Base-by-base conservation (phyloP, 495 filamentous ascomycete genomes). In the Aspergillus incahuasiensis region DNA sequence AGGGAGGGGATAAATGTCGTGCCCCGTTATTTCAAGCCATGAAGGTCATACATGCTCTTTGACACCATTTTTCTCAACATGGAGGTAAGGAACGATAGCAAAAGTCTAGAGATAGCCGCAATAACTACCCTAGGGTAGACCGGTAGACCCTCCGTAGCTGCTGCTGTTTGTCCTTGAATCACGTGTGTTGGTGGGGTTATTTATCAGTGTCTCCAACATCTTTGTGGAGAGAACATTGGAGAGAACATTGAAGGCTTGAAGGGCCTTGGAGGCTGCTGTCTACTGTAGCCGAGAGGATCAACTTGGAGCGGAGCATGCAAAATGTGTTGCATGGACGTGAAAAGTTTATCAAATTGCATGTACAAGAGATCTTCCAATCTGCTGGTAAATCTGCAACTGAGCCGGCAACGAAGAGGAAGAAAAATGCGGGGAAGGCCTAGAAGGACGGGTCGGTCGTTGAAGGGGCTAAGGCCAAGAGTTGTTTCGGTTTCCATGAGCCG, bases 131-230 rank as follows among this genome's bases (percentile, higher is more conserved):
- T n/a, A n/a, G n/a, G n/a, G n/a, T n/a, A n/a, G n/a, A n/a, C n/a
- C n/a, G n/a, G n/a, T n/a, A n/a, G n/a, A n/a, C n/a, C n/a, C n/a
- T n/a, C n/a, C n/a, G n/a, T n/a, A n/a, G n/a, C n/a, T n/a, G n/a
- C n/a, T n/a, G n/a, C n/a, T n/a, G n/a, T n/a, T n/a, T n/a, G n/a
- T n/a, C n/a, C 12, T 15, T 12, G 22, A 30, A 41, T 41, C 56
- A 58, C 56, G 56, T 58, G 56, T n/a, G 0, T 46, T 39, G 28
- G 47, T 57, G 55, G 55, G 55, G 47, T 38, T 48, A 28, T 28
- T 28, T 32, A 13, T 2, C 22, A 12, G 21, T 40, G 32, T 28
- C 45, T 48, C 24, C 24, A 32, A 34, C 5, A 18, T 16, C 3
- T 30, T 15, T 15, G 25, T 34, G 25, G 15, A 11, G 25, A 18